Conservation (phyloP, 2,329 filamentous ascomycete species). For the Penicillium sclerotiorum region DNA sequence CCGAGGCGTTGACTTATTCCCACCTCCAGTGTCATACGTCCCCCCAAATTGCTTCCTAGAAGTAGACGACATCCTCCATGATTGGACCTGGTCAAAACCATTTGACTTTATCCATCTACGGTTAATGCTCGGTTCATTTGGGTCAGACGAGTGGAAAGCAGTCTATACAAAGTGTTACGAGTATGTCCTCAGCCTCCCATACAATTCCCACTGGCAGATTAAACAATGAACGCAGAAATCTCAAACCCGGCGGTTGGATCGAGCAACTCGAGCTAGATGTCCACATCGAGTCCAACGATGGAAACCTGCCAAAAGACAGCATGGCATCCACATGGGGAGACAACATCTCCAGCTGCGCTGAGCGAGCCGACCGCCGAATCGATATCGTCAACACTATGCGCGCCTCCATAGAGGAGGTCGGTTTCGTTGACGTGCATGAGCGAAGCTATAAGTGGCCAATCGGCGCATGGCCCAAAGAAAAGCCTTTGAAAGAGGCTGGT, state of each 20-base stretch:
- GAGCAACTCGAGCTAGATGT: slow-evolving; percentile 8
- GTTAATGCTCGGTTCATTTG: slow-evolving; percentile 5
- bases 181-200: neutral
- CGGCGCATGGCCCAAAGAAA: slow-evolving; percentile 31
- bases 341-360: slow-evolving; percentile 14
- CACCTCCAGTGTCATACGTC: slow-evolving; percentile 14
- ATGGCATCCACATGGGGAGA: neutral
- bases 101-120: slow-evolving; percentile 23
- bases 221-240: neutral
- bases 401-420: slow-evolving; percentile 20
- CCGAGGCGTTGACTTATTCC: slow-evolving; percentile 22
- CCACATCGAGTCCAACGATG: slow-evolving; percentile 1
- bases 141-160: neutral
- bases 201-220: neutral
- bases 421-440: slow-evolving; percentile 33
- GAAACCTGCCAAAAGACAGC: neutral
- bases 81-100: slow-evolving; percentile 14
- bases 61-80: slow-evolving; percentile 20
- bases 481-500: slow-evolving; percentile 41
- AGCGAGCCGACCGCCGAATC: neutral
- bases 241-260: slow-evolving; percentile 9
- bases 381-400: slow-evolving; percentile 17
- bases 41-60: slow-evolving; percentile 26
- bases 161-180: slow-evolving; percentile 8
- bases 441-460: slow-evolving; percentile 26